Conservation (phyloP, 2,329 filamentous ascomycete genomes). For the Colletotrichum sp. region DNA sequence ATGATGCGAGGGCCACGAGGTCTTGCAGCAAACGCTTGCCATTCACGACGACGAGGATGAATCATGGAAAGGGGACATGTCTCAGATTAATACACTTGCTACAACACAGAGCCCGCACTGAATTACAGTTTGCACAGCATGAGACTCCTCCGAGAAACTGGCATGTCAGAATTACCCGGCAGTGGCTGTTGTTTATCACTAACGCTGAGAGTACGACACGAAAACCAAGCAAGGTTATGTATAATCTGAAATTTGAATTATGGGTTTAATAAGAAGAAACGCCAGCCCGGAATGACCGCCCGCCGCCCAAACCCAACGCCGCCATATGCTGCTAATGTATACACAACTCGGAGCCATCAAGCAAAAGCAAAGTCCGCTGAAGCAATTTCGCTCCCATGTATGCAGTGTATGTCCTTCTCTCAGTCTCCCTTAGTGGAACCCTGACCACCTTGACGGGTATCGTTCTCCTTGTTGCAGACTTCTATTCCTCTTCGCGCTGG, state of each 20-base stretch:
- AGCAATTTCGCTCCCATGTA: neutral
- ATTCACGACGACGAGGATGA: neutral
- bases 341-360: neutral
- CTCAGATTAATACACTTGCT: neutral
- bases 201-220: neutral
- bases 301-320: conserved; percentile 5
- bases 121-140: neutral
- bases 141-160: neutral
- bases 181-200: neutral
- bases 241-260: neutral
- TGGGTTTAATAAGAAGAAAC: neutral
- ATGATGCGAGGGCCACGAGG: neutral
- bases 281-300: neutral
- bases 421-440: conserved; percentile 17
- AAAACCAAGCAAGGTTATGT: neutral
- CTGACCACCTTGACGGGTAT: conserved; percentile 35
- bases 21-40: neutral
- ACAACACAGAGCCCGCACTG: neutral
- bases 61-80: neutral
- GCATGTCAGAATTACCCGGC: neutral
- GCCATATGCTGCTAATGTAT: conserved; percentile 10
- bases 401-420: neutral
- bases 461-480: conserved; percentile 41
- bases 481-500: conserved; percentile 38
- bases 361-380: neutral